Evolutionary conservation across 169 alveolate species (phyloP), one percentile per base, ranked within the genome.

Genomic region (Cyclospora cayetanensis): DNA sequence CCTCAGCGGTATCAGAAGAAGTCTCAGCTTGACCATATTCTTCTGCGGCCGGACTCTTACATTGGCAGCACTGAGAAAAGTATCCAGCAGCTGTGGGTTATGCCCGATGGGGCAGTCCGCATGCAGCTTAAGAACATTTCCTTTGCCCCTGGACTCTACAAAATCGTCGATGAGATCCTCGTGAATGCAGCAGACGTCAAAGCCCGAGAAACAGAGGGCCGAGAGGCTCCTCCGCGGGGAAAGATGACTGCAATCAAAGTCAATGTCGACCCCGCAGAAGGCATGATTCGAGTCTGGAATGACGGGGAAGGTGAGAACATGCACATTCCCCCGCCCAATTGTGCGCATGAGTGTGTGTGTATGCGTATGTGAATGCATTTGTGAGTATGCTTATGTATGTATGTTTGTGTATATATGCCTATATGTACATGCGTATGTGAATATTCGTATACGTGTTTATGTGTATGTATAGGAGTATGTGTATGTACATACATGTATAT

Each of bases 181-280:
- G 99, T 99, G 7, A 99, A 99, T 92, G 99, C 99, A 1, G 99
- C 99, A 9, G 99, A 99, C 96, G 99, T 97, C 77, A 98, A 96
- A 95, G 96, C 98, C 91, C 96, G 97, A 84, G 98, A 96, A 94
- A 94, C 77, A 12, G 85, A 66, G n/a, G 77, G 90, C 50, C 77
- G 77, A 50, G 95, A 91, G 52, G 95, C 95, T 20, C n/a, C n/a
- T n/a, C 93, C 91, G n/a, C 82, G 91, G 53, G 93, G 87, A 50
- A 90, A 92, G 25, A 97, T 97, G 98, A 95, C 97, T 31, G 93
- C 96, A 34, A 96, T 97, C 70, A 94, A 96, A 94, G 97, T 97
- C 70, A 93, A 93, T 85, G 95, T 96, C 41, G 94, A 95, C 84
- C 84, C 55, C 74, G 96, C 92, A 20, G 94, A 95, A 3, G 96